Base-by-base conservation (phyloP, 768 basidiomycete species). In the Trametes cingulata region DNA sequence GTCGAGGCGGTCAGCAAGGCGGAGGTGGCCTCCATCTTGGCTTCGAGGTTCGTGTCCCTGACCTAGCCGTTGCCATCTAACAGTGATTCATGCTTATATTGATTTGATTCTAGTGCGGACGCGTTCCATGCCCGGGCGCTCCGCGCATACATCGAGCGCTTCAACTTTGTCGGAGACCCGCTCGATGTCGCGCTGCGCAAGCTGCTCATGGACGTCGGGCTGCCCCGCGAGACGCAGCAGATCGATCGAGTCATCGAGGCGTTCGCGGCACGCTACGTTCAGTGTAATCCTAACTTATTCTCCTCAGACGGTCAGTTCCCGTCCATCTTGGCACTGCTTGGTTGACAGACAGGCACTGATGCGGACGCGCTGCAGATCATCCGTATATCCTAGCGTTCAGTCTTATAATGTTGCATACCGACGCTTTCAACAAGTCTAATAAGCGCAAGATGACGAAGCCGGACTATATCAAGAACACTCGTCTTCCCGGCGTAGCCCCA, bases 211-310 rank as follows among this genome's bases (percentile, higher is more conserved):
- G 86, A 95, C 66, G 85, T 97, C 22, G 85, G 91, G 39, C 81
- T 99, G 25, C 97, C 97, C 2, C 82, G 88, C 56, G 97, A 99
- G 78, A 98, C 97, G 1, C 97, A 99, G 71, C 96, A 98, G 73
- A 99, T 99, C 60, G 97, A 99, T 74, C 83, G 97, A 58, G 93
- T 98, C 48, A 93, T 99, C 68, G 95, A 98, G 74, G 91, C 93
- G 0, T 99, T 99, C 74, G 91, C 96, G 6, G 80, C 78, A 43
- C 84, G 90, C 60, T 99, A 97, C 73, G 75, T 86, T 59, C 77
- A 82, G 47, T 94, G 93, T 72, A 96, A 98, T 70, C 87, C 89
- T 49, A 82, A 78, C 40, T 72, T 98, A 41, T 98, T 95, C 68
- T 76, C 77, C 13, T 85, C 87, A 17, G 82, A 90, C 68, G 95